Evolutionary conservation across 129 eudicot species (phyloP), one percentile per base, ranked within the genome.

Genomic region (Sambucus nigra): DNA sequence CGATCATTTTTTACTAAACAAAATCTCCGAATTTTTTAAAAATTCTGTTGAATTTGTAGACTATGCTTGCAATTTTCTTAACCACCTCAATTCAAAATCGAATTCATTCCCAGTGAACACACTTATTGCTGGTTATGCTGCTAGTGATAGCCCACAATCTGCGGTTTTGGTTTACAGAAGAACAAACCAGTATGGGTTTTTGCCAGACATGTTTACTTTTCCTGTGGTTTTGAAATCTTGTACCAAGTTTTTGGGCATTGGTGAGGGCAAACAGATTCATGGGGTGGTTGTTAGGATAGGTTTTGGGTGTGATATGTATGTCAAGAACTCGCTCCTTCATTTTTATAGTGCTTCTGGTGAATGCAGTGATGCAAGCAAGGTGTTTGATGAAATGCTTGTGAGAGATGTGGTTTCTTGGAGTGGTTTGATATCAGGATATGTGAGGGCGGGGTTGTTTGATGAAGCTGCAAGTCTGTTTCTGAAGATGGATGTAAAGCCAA

Each of bases 371-470:
- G 77, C 64, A 38, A 12, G 59, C 63, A 52, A 7, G 5, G 38
- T 66, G 72, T 72, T 72, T 49, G 78, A 72, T 50, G 65, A 45
- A 47, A 53, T 72, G 78, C 50, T 26, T 60, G 48, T 39, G 25
- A 65, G 42, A 55, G 69, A 66, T 65, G 55, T 40, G 1, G 72
- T 72, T 15, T 59, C 73, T 7, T 58, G 63, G 59, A 51, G 52
- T 1, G 52, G 59, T 13, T 33, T 59, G 42, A 59, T 51, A 4
- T 65, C 76, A 25, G 70, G 72, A 26, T 62, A 26, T 50, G 50
- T 38, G 16, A 50, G 33, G 17, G 14, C 26, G 4, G 50, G 26
- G 23, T 48, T 49, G 17, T 25, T 32, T 32, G 23, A 49, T 15
- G 57, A 61, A 33, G 56, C 57, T 11, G 8, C 20, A 29, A 9